Evolutionary conservation across 345 rosid genomes (phyloP).

Genomic region (Reutealis trisperma): DNA sequence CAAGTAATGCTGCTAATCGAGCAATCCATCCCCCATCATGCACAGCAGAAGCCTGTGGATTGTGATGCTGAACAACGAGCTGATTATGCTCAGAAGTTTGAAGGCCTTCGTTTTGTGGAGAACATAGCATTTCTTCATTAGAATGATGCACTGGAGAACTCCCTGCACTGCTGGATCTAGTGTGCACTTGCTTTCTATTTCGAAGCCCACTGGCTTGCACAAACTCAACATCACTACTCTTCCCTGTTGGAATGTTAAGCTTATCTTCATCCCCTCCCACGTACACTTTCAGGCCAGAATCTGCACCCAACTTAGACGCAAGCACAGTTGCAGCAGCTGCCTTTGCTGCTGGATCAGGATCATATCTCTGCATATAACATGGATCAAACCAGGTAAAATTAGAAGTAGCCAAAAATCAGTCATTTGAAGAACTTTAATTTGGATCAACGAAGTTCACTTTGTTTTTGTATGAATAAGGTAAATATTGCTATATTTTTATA

Average conservation of each 20-base stretch:
- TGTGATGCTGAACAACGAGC: constrained; percentile 63
- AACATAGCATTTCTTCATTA: constrained; percentile 44
- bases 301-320: constrained; percentile 94
- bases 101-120: constrained; percentile 40
- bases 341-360: constrained; percentile 96
- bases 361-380: constrained; percentile 67
- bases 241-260: constrained; percentile 46
- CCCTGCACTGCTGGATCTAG: constrained; percentile 53
- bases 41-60: constrained; percentile 51
- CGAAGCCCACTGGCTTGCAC: constrained; percentile 70
- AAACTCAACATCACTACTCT: constrained; percentile 66
- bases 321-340: constrained; percentile 97
- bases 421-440: constrained; percentile 1
- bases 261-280: constrained; percentile 73
- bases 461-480: no score
- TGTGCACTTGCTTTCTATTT: constrained; percentile 58
- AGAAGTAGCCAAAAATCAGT: neutral
- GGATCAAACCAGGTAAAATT: constrained; percentile 2
- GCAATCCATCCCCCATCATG: constrained; percentile 85
- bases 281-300: constrained; percentile 80
- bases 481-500: no score
- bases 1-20: constrained; percentile 90
- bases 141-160: constrained; percentile 41
- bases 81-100: constrained; percentile 48
- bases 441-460: neutral